Evolutionary conservation across 2,329 filamentous ascomycete genomes (phyloP).

Genomic region (Colletotrichum falcatum): DNA sequence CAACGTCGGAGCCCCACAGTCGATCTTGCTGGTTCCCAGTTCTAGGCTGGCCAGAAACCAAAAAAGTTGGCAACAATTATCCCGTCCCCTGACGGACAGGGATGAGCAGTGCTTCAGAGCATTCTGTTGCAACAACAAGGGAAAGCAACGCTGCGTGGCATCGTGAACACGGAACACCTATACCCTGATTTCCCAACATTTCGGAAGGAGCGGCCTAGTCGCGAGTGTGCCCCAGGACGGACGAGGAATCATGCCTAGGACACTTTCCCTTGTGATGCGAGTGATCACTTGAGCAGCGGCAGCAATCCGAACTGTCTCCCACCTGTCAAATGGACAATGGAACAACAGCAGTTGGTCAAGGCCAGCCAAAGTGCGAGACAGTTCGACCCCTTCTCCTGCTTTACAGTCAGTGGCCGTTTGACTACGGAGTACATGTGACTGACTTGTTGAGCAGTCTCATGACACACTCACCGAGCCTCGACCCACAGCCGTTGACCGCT

Average conservation of each 20-base stretch:
- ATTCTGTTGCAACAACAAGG: slow-evolving; percentile 22
- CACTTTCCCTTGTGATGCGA: background rate
- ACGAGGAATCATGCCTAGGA: slow-evolving; percentile 10
- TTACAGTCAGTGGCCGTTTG: slow-evolving; percentile 8
- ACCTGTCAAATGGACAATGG: background rate
- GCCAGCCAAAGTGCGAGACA: background rate
- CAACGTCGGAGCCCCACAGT: slow-evolving; percentile 27
- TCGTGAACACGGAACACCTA: slow-evolving; percentile 34
- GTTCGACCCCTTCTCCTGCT: background rate
- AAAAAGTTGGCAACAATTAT: slow-evolving; percentile 35
- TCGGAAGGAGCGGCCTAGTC: slow-evolving; percentile 12
- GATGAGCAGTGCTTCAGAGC: background rate
- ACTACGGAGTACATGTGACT: slow-evolving; percentile 28
- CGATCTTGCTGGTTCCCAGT: slow-evolving; percentile 39
- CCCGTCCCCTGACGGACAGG: slow-evolving; percentile 16
- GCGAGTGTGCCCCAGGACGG: background rate
- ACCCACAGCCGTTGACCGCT: slow-evolving; percentile 18
- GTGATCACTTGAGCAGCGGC: background rate
- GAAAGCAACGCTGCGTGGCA: slow-evolving; percentile 13
- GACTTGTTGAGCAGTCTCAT: background rate
- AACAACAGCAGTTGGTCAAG: background rate
- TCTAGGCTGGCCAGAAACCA: slow-evolving; percentile 14
- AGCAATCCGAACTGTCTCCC: background rate
- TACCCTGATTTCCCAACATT: slow-evolving; percentile 9
- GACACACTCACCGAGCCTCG: slow-evolving; percentile 24